Evolutionary conservation across 78 protist genomes (phyloP), one percentile per base, ranked within the genome.

Genomic region (Polysphondylium violaceum): DNA sequence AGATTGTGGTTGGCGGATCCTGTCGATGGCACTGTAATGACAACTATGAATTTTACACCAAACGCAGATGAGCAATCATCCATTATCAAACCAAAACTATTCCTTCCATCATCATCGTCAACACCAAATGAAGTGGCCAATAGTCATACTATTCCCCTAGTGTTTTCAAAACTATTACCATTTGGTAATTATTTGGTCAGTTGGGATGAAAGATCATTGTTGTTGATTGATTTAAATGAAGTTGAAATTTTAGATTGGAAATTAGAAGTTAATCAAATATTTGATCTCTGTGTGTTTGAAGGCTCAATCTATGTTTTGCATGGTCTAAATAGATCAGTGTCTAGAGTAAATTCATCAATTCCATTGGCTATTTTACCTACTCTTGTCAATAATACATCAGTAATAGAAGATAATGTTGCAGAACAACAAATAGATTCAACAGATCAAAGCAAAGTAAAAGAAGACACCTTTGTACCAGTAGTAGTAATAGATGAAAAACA

Each of bases 171-270:
- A 16, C 31, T 83, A 44, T 27, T 83, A 25, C 91, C 91, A 29
- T 83, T 53, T 69, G 91, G 91, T n/a, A 43, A 47, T 9, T 56
- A 59, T n/a, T n/a, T 83, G 17, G 33, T 83, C 8, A 69, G 81
- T 23, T 83, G 43, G 47, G 91, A 83, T 44, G 91, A 83, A 16
- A 56, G 40, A 21, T 71, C 91, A 29, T 25, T 83, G 27, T 33
- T 83, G 11, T 40, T 83, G 19, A 53, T 83, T 14, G 91, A 83
- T 59, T 68, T 83, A 0, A 58, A 67, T 27, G 91, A 83, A 19
- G 79, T 83, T n/a, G 91, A 83, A 33, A 67, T 83, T 0, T 40
- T 83, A 27, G 91, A 83, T 36, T 83, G 91, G 91, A 51, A 50
- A 40, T 69, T 83, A 9, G 91, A 83, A n/a, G 16, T 17, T 29